A percentile compares a stretch with the other conserved stretches of the same genome.
These are phyloP conservation scores for Calonectria leucothoes DNA, from an alignment of 2,329 filamentous ascomycete species.

Conservation along the genomic window DNA sequence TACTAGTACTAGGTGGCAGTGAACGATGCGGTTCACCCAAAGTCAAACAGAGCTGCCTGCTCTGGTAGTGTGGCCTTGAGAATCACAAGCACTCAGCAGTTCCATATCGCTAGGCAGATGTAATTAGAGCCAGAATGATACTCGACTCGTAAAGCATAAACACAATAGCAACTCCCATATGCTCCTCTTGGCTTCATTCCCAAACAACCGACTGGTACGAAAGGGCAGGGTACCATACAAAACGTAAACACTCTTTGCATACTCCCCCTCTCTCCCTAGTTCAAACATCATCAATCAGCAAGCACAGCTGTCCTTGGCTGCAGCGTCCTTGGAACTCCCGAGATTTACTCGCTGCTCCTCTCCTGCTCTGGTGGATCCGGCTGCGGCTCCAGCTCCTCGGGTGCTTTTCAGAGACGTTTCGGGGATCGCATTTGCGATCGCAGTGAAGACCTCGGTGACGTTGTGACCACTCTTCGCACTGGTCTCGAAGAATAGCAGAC, in stretches of 20 bases:
- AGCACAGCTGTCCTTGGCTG: conserved; percentile 91
- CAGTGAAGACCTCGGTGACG: conserved; percentile 95
- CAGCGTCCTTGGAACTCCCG: conserved; percentile 76
- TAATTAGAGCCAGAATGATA: conserved; percentile 31
- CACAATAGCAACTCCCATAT: conserved; percentile 43
- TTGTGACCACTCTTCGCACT: conserved; percentile 97
- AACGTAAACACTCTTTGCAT: conserved; percentile 33
- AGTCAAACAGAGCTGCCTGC: not conserved
- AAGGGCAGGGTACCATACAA: conserved; percentile 42
- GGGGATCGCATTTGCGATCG: conserved; percentile 97
- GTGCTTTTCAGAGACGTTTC: conserved; percentile 95
- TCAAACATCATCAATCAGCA: conserved; percentile 65
- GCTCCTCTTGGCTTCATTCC: conserved; percentile 42
- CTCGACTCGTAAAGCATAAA: conserved; percentile 31
- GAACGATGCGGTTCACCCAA: not conserved
- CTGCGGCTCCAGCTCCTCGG: conserved; percentile 76
- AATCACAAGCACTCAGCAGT: conserved; percentile 5
- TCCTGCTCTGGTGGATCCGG: conserved; percentile 67
- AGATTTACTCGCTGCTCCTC: conserved; percentile 87
- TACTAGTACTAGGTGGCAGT: not conserved
- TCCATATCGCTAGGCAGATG: conserved; percentile 15
- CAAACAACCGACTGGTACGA: conserved; percentile 41
- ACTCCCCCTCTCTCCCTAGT: conserved; percentile 16
- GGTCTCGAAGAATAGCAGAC: conserved; percentile 95
- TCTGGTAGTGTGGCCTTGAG: not conserved